Base-by-base conservation (phyloP, 306 rosid species). In the Lathyrus oleraceus region DNA sequence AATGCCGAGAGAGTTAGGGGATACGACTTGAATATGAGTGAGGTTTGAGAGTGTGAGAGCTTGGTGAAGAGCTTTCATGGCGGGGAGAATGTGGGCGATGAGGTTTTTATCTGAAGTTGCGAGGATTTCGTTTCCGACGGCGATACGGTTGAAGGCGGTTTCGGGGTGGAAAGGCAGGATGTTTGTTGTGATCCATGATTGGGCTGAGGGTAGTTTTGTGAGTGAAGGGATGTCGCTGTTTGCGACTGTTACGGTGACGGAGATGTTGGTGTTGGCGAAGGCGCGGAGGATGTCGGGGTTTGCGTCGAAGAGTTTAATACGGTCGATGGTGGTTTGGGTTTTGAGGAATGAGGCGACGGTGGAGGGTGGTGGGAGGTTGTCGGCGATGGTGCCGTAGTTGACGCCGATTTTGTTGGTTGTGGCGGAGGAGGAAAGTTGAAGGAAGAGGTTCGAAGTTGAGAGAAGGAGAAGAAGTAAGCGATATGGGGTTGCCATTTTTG, bases 101-200 rank as follows among this genome's bases (percentile, higher is more conserved):
- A 92, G 80, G 77, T 19, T 16, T 69, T 88, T 90, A 27, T 92
- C 96, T 14, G 96, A 82, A 43, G 96, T 88, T 73, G 93, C 98
- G 45, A 90, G 85, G 81, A 92, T 81, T 74, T 92, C 93, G 78
- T 92, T 92, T 0, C 98, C 98, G 13, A 92, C 87, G 78, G 93
- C 87, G 76, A 90, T 85, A 27, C 86, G 81, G 80, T 75, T 59
- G 67, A 92, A 75, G 20, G 28, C 23, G 13, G 96, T 92, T 43
- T 61, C 32, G 0, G 91, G 96, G 54, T 80, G 79, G 28, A 76
- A 90, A 0, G 96, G 91, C 13, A 86, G 81, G 56, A 92, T 72
- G 70, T 90, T 73, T 56, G 11, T 10, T 65, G 93, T 73, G 12
- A 92, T 44, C 93, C 96, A 92, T 0, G 93, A 14, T 28, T 82